phyloP scores from a whole-genome alignment of 1,284 basidiomycete species.

The Naganishia albida region DNA sequence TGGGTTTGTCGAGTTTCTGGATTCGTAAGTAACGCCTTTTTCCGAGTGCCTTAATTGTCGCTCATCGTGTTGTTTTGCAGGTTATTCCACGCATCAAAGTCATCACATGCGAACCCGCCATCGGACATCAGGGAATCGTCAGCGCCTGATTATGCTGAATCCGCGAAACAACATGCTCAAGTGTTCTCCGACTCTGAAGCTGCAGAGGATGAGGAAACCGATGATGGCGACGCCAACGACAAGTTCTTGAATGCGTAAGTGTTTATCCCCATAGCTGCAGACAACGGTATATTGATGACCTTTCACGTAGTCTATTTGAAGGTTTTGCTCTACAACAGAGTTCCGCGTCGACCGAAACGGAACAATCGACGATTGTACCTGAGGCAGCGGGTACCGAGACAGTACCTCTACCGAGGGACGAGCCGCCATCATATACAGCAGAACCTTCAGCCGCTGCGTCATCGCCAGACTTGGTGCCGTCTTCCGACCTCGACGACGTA shows the following conservation, averaged over 20 bases:
- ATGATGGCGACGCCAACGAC: neutral
- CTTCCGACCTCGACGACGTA: constrained; percentile 36
- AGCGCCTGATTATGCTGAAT: neutral
- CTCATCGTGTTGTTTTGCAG: no score
- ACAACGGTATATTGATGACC: neutral
- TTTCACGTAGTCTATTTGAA: neutral
- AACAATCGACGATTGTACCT: neutral
- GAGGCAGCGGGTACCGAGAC: neutral
- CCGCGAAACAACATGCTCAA: neutral
- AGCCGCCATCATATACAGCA: no score
- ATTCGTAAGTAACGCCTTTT: constrained; percentile 7
- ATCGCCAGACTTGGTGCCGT: no score
- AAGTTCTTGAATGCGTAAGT: constrained; percentile 10
- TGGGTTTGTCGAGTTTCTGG: constrained; percentile 2
- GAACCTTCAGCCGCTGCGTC: no score
- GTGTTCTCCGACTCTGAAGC: neutral
- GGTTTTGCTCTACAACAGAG: neutral
- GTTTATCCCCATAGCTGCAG: neutral
- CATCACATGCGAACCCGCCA: no score
- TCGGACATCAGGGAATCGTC: neutral
- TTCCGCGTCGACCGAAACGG: neutral
- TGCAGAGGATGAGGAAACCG: neutral
- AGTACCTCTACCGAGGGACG: no score
- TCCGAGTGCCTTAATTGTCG: no score
- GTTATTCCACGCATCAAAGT: no score